Conservation (phyloP, 192 early-diverging fungal genomes). For the Coemansia sp. region DNA sequence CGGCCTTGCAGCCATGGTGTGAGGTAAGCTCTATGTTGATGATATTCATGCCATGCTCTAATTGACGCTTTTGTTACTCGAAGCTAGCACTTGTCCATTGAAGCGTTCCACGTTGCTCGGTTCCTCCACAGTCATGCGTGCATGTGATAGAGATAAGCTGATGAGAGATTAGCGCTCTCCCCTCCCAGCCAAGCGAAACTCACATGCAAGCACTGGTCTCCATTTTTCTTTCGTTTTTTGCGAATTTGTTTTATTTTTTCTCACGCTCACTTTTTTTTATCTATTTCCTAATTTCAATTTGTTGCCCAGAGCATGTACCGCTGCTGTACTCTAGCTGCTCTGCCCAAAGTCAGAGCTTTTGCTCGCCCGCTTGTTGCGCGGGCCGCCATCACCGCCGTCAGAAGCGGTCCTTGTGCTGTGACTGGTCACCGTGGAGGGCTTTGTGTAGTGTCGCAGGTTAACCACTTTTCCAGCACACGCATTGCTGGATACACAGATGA, state of each 20-base stretch:
- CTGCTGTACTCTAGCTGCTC: background rate
- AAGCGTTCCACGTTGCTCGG: no score
- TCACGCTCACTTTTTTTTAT: background rate
- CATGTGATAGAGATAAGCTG: conserved; percentile 5
- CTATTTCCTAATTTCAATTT: background rate
- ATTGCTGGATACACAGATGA: conserved; percentile 28
- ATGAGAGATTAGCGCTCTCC: conserved; percentile 1
- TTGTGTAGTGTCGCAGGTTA: background rate
- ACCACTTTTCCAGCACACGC: conserved; percentile 6
- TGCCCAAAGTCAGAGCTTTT: background rate
- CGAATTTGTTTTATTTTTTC: background rate
- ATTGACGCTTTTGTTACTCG: background rate
- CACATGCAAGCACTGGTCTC: no score
- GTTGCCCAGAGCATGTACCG: background rate
- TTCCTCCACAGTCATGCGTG: background rate
- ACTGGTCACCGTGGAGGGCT: background rate
- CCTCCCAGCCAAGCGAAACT: background rate
- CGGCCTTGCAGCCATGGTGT: background rate
- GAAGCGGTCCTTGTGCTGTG: background rate
- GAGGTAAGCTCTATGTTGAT: no score
- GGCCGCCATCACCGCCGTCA: background rate
- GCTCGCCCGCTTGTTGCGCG: background rate
- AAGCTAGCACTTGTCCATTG: no score
- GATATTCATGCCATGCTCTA: background rate
- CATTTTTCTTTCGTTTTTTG: background rate